Evolutionary conservation across 2,329 filamentous ascomycete species (phyloP), one percentile per base, ranked within the genome.

Genomic region (Chaetoscypha palmicola): DNA sequence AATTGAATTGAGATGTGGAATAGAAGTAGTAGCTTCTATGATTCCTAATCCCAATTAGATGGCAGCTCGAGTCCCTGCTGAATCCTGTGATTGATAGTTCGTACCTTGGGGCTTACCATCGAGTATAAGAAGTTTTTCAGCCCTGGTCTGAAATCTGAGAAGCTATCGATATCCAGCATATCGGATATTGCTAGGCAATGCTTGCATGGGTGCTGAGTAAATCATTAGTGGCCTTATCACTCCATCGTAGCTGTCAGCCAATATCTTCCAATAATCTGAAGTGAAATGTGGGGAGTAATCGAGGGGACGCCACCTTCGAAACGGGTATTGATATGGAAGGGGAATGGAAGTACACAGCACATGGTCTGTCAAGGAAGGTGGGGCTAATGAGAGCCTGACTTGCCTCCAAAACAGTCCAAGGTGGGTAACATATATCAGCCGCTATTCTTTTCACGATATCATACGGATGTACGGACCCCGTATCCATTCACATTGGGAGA

Each of bases 131-230:
- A 16, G n/a, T 16, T 16, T 10, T 16, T 4, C 4, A 17, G 17
- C n/a, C 32, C 32, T 17, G 14, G 17, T n/a, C 32, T 17, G 16
- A 34, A 9, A 9, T 16, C n/a, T 5, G n/a, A 16, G 32, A 17
- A 19, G 10, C 32, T 34, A 34, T 34, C 19, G 32, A 34, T 17
- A 34, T 34, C 16, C 19, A 16, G 17, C 16, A 34, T 19, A n/a
- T 34, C 32, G 32, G 32, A 34, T 19, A 34, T 34, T 34, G 32
- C n/a, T 34, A 19, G 24, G 32, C 32, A 34, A 34, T 34, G 32
- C 32, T 34, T 31, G 32, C 32, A 34, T 7, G 32, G 32, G 32
- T 17, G n/a, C 10, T 10, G 17, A 10, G 32, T 9, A 4, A 17
- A 34, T 16, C 10, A 16, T 16, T 4, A 16, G 4, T n/a, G 14